Evolutionary conservation across 345 rosid species (phyloP), one percentile per base, ranked within the genome.

Genomic region (Eucalyptus sp.): DNA sequence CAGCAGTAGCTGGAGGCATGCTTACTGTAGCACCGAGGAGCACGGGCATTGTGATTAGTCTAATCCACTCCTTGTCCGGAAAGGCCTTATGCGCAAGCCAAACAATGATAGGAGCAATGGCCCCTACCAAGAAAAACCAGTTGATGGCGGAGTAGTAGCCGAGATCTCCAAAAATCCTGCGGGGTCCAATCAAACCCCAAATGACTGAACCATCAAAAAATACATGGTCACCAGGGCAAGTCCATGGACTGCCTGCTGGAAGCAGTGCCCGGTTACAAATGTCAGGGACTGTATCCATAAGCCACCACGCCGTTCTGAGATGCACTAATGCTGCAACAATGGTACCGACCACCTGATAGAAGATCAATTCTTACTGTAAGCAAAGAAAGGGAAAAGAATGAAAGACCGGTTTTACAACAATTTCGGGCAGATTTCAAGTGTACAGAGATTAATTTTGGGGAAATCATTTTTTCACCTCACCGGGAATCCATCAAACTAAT

Each of bases 161-260:
- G 3, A 94, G 95, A 88, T 95, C 93, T n/a, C 96, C 97, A 27
- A 95, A 95, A 11, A 95, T 94, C 88, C 94, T 90, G 44, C 93
- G 93, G 15, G 97, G 97, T 3, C 96, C 97, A 3, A 94, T 92
- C 27, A 95, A 93, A 50, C 97, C 97, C 97, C 96, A 95, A 64
- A 94, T 90, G 58, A 95, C 93, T 6, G 97, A 95, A 20, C 96
- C 97, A 62, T 95, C 96, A 25, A 92, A 95, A 91, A 94, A 94
- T 4, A 95, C 93, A 88, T 92, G 94, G 89, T 94, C 96, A 43
- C 95, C 44, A 1, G 96, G 96, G 68, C 97, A 95, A 44, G 96
- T 95, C 96, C 96, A 95, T 3, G 95, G 96, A 90, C 95, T 95
- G 86, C 91, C 95, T 7, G 91, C 16, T 13, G 95, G 94, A 89